Conservation (phyloP, 129 eudicot genomes). For the Artemisia tridentata region DNA sequence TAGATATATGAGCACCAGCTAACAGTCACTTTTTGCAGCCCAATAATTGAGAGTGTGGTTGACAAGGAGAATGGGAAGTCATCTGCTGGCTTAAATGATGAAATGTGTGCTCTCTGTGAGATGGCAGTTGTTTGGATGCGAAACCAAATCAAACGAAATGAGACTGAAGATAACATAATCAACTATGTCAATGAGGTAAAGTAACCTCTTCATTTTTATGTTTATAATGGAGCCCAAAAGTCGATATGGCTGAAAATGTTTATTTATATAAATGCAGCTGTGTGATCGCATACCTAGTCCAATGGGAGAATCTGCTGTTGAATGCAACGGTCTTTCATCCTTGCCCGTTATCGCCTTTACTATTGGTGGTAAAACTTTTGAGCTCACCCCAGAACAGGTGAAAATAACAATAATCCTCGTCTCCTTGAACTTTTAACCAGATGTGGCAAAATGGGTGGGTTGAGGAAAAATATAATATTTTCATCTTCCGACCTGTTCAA, state of each 20-base stretch:
- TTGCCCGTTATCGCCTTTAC: slow-evolving; percentile 82
- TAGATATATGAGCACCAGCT: neutral
- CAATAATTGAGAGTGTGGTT: slow-evolving; percentile 90
- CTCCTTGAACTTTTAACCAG: neutral
- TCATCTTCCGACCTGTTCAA: neutral
- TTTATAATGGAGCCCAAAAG: neutral
- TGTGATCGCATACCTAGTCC: slow-evolving; percentile 92
- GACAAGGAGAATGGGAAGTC: slow-evolving; percentile 49
- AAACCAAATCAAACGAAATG: slow-evolving; percentile 61
- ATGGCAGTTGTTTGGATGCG: slow-evolving; percentile 98
- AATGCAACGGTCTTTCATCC: slow-evolving; percentile 60
- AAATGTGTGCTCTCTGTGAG: slow-evolving; percentile 77
- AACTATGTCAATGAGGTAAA: slow-evolving; percentile 76
- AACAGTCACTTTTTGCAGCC: slow-evolving; percentile 36
- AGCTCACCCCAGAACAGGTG: slow-evolving; percentile 86
- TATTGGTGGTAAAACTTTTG: slow-evolving; percentile 82
- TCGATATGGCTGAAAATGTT: slow-evolving; percentile 8
- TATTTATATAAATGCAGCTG: slow-evolving; percentile 52
- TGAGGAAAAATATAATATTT: neutral
- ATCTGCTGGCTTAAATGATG: slow-evolving; percentile 52
- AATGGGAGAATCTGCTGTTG: slow-evolving; percentile 94
- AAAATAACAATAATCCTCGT: neutral
- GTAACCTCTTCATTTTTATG: neutral
- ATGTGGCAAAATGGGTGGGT: neutral
- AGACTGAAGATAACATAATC: slow-evolving; percentile 74